Base-by-base conservation (phyloP, 73 alveolate species). In the Tetrahymena borealis region DNA sequence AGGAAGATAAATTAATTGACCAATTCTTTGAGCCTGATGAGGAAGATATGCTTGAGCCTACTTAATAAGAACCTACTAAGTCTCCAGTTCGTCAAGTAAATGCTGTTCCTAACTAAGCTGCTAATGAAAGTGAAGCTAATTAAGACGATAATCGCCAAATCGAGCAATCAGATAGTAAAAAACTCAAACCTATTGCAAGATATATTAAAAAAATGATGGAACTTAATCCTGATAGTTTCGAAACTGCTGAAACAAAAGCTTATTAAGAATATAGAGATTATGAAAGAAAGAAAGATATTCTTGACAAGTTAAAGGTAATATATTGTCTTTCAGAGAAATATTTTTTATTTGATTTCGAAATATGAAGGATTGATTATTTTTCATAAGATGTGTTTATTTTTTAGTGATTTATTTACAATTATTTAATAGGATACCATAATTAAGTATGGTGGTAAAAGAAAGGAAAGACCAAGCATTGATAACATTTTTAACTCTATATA, bases 401-500 rank as follows among this genome's bases (percentile, higher is more conserved):
- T 60, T 8, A 8, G 4, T 60, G 0, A 60, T 60, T 60, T 1
- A 60, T 60, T 20, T 15, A 20, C n/a, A 11, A 7, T 18, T 4
- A 18, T 3, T 24, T 18, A 5, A 60, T 24, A 60, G 85, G 85
- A 60, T 28, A 60, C 85, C 1, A 60, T 60, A 13, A 60, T 60
- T n/a, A 60, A 60, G 85, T 60, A 60, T 60, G 85, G 85, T 60
- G 85, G 85, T n/a, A 60, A 60, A 60, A 60, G 85, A 60, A 60
- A 60, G 28, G 85, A 60, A 60, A 60, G 85, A 60, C 85, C 85
- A 7, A 60, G 85, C 85, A 60, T 60, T 24, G 85, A 60, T 60
- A 60, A 60, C 31, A 60, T 60, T 24, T 60, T 60, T 60, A 60
- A 60, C 28, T 24, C 85, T 2, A 60, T 60, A 3, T 60, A 60